These are phyloP conservation scores for Fragaria vesca DNA, from an alignment of 306 rosid genomes.

Conservation along the genomic window DNA sequence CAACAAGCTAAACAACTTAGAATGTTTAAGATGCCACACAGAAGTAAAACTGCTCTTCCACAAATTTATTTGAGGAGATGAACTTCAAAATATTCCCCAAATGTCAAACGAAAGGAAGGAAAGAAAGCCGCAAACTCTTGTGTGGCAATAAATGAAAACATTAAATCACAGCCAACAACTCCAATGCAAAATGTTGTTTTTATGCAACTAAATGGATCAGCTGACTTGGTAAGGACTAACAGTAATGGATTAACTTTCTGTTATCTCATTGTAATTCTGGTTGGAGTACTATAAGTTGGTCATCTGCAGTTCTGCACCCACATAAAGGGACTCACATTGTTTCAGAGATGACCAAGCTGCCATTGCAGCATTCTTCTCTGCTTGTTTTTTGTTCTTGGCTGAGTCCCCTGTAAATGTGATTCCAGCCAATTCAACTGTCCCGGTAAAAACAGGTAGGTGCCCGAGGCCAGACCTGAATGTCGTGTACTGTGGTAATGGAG, in stretches of 20 bases:
- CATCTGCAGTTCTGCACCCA: background rate
- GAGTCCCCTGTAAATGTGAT: slow-evolving; percentile 91
- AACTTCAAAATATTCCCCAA: background rate
- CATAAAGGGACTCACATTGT: slow-evolving; percentile 62
- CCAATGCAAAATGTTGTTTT: background rate
- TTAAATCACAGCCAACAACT: background rate
- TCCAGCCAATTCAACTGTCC: slow-evolving; percentile 90
- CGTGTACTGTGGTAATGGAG: slow-evolving; percentile 92
- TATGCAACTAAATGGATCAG: background rate
- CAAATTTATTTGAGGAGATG: background rate
- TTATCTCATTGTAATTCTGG: background rate
- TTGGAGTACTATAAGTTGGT: background rate
- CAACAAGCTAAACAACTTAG: background rate
- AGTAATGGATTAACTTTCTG: background rate
- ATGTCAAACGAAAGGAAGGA: background rate
- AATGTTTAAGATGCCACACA: background rate
- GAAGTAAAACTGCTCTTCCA: background rate
- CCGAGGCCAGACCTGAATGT: slow-evolving; percentile 96
- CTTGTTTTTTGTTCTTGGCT: slow-evolving; percentile 97
- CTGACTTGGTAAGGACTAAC: background rate
- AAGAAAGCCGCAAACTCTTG: background rate
- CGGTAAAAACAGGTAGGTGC: slow-evolving; percentile 94
- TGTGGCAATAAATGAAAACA: background rate
- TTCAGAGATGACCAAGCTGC: slow-evolving; percentile 98
- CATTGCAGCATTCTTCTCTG: slow-evolving; percentile 99